These are phyloP conservation scores for Endocalyx cinctus DNA, from an alignment of 2,329 filamentous ascomycete genomes.

Conservation along the genomic window DNA sequence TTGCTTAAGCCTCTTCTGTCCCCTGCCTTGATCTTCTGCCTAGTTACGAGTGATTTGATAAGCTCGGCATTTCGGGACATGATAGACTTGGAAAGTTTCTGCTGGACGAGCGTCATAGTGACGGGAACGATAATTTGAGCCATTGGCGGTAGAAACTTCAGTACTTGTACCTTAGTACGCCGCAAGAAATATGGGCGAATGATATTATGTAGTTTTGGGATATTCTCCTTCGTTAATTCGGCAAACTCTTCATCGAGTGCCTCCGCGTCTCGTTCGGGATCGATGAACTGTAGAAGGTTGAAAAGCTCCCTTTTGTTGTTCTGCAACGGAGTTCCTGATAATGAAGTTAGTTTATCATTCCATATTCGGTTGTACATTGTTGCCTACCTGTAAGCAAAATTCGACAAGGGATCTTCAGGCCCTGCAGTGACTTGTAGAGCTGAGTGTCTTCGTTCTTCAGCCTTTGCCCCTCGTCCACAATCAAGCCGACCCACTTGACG, in stretches of 20 bases:
- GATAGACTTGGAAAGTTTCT: constrained; percentile 91
- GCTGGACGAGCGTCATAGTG: constrained; percentile 91
- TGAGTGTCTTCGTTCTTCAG: constrained; percentile 88
- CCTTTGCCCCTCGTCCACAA: constrained; percentile 93
- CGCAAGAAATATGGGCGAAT: constrained; percentile 69
- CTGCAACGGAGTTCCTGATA: constrained; percentile 71
- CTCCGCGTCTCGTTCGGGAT: constrained; percentile 64
- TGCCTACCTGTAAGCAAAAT: constrained; percentile 68
- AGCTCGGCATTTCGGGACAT: constrained; percentile 85
- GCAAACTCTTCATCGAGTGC: constrained; percentile 70
- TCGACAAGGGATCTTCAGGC: constrained; percentile 75
- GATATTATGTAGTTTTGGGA: constrained; percentile 74
- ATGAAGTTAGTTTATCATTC: constrained; percentile 12
- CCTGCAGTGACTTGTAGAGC: constrained; percentile 69
- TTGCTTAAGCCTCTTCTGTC: constrained; percentile 86
- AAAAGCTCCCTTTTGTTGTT: constrained; percentile 95
- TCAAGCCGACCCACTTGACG: constrained; percentile 79
- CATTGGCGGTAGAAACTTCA: constrained; percentile 90
- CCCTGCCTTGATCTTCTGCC: constrained; percentile 58
- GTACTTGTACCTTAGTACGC: constrained; percentile 83
- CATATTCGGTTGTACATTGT: constrained; percentile 1
- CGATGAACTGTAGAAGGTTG: constrained; percentile 93
- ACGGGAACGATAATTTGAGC: constrained; percentile 92
- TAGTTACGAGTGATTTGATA: constrained; percentile 79
- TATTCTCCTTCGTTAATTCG: constrained; percentile 77